These are phyloP conservation scores for Pseudocercospora fijiensis DNA, from an alignment of 2,329 filamentous ascomycete genomes.

Conservation along the genomic window DNA sequence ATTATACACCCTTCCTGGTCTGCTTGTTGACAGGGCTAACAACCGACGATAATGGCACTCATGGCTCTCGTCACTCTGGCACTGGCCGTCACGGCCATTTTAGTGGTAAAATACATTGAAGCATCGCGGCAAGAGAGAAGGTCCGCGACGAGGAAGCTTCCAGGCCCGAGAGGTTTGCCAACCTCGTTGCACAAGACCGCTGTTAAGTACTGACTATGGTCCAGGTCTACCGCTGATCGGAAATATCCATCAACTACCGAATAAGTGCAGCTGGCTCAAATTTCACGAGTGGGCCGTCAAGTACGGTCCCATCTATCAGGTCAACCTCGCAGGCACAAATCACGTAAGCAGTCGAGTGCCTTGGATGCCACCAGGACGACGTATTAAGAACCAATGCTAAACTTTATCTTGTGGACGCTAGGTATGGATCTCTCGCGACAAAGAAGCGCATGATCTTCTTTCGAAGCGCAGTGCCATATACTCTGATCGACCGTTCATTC, in stretches of 20 bases:
- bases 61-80: constrained; percentile 26
- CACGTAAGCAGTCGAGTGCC: background rate
- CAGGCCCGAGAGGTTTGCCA: constrained; percentile 29
- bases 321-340: constrained; percentile 43
- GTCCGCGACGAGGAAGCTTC: constrained; percentile 23
- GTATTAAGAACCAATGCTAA: background rate
- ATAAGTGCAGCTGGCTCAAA: constrained; percentile 17
- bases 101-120: constrained; percentile 23
- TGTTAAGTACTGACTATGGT: background rate
- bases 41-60: constrained; percentile 20
- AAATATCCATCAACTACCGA: constrained; percentile 13
- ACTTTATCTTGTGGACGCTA: constrained; percentile 37
- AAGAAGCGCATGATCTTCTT: constrained; percentile 45
- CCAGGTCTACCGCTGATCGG: constrained; percentile 41
- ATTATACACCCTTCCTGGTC: background rate
- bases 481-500: constrained; percentile 49
- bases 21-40: background rate
- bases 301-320: constrained; percentile 45
- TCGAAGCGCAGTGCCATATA: constrained; percentile 49
- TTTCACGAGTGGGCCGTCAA: constrained; percentile 12
- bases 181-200: background rate
- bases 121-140: background rate
- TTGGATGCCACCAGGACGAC: background rate
- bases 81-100: constrained; percentile 33
- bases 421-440: constrained; percentile 48